Evolutionary conservation across 495 filamentous ascomycete species (phyloP).

Genomic region (Tuber indicum): DNA sequence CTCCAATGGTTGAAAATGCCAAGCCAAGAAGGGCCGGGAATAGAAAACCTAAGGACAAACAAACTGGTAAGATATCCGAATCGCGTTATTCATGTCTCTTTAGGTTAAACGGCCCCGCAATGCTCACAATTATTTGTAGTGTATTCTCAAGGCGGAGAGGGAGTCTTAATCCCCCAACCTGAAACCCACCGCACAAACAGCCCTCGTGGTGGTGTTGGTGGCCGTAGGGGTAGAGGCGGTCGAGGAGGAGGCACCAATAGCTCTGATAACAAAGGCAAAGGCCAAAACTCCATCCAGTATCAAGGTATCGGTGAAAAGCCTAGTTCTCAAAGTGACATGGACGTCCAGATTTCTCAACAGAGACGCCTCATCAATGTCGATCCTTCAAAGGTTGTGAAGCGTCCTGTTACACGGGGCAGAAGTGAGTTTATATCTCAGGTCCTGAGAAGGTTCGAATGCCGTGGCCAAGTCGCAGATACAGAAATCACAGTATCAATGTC

Average conservation of each 20-base stretch:
- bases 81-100: neutral
- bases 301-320: neutral
- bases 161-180: neutral
- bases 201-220: neutral
- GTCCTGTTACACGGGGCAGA: neutral
- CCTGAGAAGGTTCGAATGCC: neutral
- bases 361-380: conserved; percentile 4
- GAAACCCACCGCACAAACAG: neutral
- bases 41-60: neutral
- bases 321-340: neutral
- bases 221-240: neutral
- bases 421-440: conserved; percentile 9
- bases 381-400: conserved; percentile 6
- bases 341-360: neutral
- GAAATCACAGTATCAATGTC: conserved; percentile 57
- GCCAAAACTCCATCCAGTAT: neutral
- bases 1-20: neutral
- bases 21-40: neutral
- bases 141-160: neutral
- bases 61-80: neutral
- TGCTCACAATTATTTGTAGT: neutral
- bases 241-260: neutral
- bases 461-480: conserved; percentile 34
- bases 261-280: neutral
- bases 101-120: neutral